Percentiles rank a stretch among this genome's conserved stretches.
phyloP scores from a whole-genome alignment of 2,329 filamentous ascomycete genomes.

The Fonsecaea multimorphosa region DNA sequence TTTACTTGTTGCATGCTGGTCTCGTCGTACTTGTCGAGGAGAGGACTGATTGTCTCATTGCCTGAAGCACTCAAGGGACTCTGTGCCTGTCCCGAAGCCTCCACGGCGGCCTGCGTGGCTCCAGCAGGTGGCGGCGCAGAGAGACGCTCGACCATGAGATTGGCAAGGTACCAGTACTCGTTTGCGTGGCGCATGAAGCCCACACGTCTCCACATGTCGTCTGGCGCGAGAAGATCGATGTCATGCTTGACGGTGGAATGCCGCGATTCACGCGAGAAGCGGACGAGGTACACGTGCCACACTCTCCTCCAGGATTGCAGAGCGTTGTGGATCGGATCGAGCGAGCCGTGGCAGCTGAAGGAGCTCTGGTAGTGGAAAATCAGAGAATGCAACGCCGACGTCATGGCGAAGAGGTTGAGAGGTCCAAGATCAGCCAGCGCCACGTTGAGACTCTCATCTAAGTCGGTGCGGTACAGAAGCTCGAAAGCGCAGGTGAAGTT shows the following conservation, averaged over 20 bases:
- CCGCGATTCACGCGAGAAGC: not conserved
- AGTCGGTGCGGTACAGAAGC: not conserved
- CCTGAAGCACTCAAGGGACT: slow-evolving; percentile 3
- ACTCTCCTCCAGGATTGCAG: slow-evolving; percentile 34
- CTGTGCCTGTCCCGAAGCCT: not conserved
- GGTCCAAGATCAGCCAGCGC: slow-evolving; percentile 27
- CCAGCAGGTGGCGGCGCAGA: not conserved
- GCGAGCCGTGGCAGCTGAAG: slow-evolving; percentile 40
- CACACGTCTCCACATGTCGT: slow-evolving; percentile 46
- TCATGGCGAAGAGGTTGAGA: slow-evolving; percentile 42
- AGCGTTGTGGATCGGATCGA: slow-evolving; percentile 44
- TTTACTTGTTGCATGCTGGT: slow-evolving; percentile 52
- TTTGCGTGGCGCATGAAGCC: slow-evolving; percentile 45
- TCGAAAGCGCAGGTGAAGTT: slow-evolving; percentile 34
- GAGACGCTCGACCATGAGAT: slow-evolving; percentile 43
- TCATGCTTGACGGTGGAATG: slow-evolving; percentile 30
- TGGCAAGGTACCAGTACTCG: slow-evolving; percentile 49
- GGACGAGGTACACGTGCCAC: slow-evolving; percentile 37
- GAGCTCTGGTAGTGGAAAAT: slow-evolving; percentile 49
- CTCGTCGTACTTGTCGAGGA: slow-evolving; percentile 48
- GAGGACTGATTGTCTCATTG: slow-evolving; percentile 40
- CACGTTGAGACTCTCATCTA: not conserved
- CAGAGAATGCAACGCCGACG: slow-evolving; percentile 41
- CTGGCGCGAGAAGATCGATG: slow-evolving; percentile 30
- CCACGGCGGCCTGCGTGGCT: not conserved